A percentile compares a stretch with the other conserved stretches of the same genome.
Conservation (phyloP, 2,329 filamentous ascomycete species). For the Xylariaceae sp. region DNA sequence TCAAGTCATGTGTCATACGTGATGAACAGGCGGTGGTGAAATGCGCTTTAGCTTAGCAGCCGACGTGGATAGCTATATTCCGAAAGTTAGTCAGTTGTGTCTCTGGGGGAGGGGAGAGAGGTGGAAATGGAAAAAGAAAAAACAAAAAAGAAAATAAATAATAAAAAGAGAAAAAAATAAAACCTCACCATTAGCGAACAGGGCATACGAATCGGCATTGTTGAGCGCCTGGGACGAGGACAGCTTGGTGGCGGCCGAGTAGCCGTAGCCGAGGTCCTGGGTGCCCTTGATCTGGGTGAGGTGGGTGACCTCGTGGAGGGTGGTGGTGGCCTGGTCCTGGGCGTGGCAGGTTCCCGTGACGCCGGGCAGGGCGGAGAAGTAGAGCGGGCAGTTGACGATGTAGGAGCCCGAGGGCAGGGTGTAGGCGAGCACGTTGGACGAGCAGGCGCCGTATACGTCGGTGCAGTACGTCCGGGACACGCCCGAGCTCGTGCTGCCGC, state of each 20-base stretch:
- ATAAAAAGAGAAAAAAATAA: not conserved
- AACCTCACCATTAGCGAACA: slow-evolving; percentile 40
- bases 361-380: slow-evolving; percentile 49
- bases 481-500: slow-evolving; percentile 43
- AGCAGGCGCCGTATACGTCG: slow-evolving; percentile 51
- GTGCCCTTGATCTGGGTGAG: slow-evolving; percentile 53
- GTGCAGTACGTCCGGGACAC: slow-evolving; percentile 52
- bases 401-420: slow-evolving; percentile 48
- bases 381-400: slow-evolving; percentile 58
- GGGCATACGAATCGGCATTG: slow-evolving; percentile 57
- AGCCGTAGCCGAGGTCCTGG: slow-evolving; percentile 51
- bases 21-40: too few relatives aligned
- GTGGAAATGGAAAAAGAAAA: too few relatives aligned
- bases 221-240: slow-evolving; percentile 45
- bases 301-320: slow-evolving; percentile 62
- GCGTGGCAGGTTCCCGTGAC: slow-evolving; percentile 49
- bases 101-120: too few relatives aligned
- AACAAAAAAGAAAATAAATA: too few relatives aligned
- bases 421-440: slow-evolving; percentile 51
- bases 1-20: too few relatives aligned
- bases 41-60: slow-evolving; percentile 39
- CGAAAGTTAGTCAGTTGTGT: not conserved
- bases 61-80: slow-evolving; percentile 31
- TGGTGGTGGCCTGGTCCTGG: slow-evolving; percentile 61
- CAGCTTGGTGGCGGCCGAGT: slow-evolving; percentile 46